Percentiles rank a stretch among this genome's conserved stretches.
Conservation (phyloP, 345 rosid genomes). For the Boechera retrofracta region DNA sequence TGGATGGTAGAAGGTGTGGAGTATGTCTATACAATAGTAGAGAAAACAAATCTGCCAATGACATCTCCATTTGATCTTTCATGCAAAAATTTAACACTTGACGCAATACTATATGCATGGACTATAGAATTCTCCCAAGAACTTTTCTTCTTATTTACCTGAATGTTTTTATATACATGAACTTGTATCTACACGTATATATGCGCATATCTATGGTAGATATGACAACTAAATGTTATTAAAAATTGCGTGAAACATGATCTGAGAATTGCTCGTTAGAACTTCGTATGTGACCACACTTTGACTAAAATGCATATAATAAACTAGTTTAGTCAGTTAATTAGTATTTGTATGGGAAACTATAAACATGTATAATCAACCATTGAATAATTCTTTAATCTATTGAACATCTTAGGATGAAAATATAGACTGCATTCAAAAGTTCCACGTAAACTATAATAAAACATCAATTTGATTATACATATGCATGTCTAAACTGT, state of each 20-base stretch:
- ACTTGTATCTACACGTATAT: not conserved
- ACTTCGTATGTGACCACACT: not conserved
- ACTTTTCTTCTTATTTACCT: not conserved
- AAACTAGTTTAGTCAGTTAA: not conserved
- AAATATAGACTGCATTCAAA: constrained; percentile 2
- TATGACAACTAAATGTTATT: not conserved
- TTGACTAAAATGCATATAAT: constrained; percentile 9
- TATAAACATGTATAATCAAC: not conserved
- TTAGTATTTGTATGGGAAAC: not conserved
- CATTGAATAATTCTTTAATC: not conserved
- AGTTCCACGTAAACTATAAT: not conserved
- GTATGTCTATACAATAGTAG: not conserved
- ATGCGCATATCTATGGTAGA: not conserved
- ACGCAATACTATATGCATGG: constrained; percentile 8
- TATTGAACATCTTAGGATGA: not conserved
- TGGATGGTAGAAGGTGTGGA: not conserved
- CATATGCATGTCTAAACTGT: not conserved
- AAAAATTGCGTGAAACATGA: not conserved
- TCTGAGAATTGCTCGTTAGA: constrained; percentile 5
- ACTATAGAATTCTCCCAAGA: not conserved
- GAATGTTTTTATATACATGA: not conserved
- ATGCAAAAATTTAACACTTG: not conserved
- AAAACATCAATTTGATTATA: not conserved
- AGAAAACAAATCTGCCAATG: not conserved
- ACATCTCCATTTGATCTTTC: not conserved